Percentiles rank a stretch among this genome's conserved stretches.
Conservation (phyloP, 352 stramenopile species). For the Globisporangium polare region DNA sequence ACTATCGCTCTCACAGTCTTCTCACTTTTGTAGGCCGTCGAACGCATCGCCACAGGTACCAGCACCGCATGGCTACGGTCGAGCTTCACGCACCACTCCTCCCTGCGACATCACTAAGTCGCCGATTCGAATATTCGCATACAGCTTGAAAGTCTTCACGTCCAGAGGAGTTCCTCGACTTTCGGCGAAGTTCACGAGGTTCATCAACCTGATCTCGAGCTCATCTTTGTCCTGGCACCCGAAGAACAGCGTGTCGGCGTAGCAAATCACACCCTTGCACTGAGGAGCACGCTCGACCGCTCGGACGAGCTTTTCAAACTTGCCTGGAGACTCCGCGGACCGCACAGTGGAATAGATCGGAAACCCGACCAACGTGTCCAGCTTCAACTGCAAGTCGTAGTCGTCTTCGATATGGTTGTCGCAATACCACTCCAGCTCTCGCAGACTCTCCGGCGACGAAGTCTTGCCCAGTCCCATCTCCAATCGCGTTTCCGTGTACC, state of each 20-base stretch:
- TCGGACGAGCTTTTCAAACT: background rate
- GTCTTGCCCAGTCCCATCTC: no score
- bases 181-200: background rate
- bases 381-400: no score
- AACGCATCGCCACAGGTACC: no score
- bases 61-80: background rate
- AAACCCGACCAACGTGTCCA: no score
- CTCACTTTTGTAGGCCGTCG: no score
- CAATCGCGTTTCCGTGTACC: background rate
- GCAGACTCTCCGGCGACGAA: no score
- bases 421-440: no score
- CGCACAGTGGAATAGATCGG: no score
- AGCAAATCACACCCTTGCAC: background rate
- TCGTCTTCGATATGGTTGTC: no score
- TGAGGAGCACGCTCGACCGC: background rate
- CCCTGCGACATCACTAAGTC: background rate
- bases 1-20: no score
- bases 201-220: background rate
- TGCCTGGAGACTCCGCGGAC: background rate
- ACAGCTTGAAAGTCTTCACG: background rate
- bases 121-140: background rate
- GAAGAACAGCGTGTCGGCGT: background rate
- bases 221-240: background rate
- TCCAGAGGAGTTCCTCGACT: background rate
- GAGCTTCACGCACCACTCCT: background rate